A percentile compares a stretch with the other conserved stretches of the same genome.
Evolutionary conservation across 1,284 basidiomycete genomes (phyloP).

Genomic region (Phylloporus sp.): DNA sequence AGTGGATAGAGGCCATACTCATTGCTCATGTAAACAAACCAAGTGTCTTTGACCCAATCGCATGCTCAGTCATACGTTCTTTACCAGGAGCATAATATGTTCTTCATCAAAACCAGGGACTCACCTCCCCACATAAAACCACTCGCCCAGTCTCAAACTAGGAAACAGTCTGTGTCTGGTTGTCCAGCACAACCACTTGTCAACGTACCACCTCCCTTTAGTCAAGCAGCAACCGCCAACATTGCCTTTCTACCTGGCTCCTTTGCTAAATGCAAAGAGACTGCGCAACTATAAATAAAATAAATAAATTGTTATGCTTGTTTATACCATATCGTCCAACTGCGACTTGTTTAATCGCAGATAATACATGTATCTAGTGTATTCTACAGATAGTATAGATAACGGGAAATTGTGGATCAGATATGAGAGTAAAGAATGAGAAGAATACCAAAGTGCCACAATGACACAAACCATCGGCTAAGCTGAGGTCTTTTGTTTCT

Average conservation of each 20-base stretch:
- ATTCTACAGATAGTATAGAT: constrained; percentile 28
- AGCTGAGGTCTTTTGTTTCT: constrained; percentile 62
- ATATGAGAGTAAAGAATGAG: too few species aligned
- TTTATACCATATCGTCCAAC: constrained; percentile 1
- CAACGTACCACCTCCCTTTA: constrained; percentile 39
- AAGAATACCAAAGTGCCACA: constrained; percentile 2
- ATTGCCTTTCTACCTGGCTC: constrained; percentile 70
- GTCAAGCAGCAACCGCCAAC: constrained; percentile 33
- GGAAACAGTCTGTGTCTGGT: constrained; percentile 38
- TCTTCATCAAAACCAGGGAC: constrained; percentile 53
- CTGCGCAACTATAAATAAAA: constrained; percentile 27
- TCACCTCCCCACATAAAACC: constrained; percentile 33
- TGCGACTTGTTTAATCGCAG: constrained; percentile 9
- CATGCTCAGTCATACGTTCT: constrained; percentile 72
- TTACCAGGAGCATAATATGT: constrained; percentile 73
- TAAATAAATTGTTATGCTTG: neutral
- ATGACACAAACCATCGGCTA: constrained; percentile 13
- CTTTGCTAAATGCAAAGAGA: constrained; percentile 51
- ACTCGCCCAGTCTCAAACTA: constrained; percentile 34
- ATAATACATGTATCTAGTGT: constrained; percentile 21
- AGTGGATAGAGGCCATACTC: constrained; percentile 74
- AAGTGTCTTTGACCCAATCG: neutral
- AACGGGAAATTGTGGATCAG: neutral
- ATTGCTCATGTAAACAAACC: constrained; percentile 68
- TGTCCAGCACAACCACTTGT: constrained; percentile 39